phyloP scores from a whole-genome alignment of 768 basidiomycete genomes.

The Calocybe gangraenosa region DNA sequence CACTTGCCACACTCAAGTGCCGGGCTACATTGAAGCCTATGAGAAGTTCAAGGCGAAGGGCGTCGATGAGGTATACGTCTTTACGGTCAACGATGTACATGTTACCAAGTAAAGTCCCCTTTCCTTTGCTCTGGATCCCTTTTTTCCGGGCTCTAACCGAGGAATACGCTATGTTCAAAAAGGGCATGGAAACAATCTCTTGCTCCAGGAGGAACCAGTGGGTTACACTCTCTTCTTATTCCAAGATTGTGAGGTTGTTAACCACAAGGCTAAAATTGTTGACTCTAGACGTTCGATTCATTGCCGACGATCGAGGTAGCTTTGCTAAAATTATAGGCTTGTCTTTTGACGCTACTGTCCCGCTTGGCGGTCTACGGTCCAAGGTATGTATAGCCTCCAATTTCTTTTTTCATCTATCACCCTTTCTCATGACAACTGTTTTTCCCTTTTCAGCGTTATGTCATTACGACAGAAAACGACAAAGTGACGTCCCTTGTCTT shows the following conservation, averaged over 20 bases:
- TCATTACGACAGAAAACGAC: constrained; percentile 52
- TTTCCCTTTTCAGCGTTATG: constrained; percentile 40
- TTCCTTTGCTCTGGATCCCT: no score
- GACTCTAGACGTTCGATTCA: constrained; percentile 48
- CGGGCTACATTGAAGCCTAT: constrained; percentile 60
- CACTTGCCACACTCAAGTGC: constrained; percentile 62
- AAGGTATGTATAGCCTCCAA: constrained; percentile 43
- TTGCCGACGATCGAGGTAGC: constrained; percentile 64
- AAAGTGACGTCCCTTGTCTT: constrained; percentile 51
- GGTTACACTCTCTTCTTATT: constrained; percentile 11
- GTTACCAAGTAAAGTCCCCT: constrained; percentile 47
- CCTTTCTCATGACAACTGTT: no score
- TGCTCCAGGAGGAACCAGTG: constrained; percentile 55
- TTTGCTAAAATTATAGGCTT: constrained; percentile 53
- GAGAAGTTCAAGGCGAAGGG: constrained; percentile 76
- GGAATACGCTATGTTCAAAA: not conserved
- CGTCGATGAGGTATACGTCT: constrained; percentile 63
- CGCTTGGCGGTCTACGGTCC: constrained; percentile 65
- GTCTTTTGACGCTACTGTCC: constrained; percentile 53
- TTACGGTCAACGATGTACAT: constrained; percentile 79
- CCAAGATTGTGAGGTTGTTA: not conserved
- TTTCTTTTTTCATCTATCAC: not conserved
- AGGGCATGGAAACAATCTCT: constrained; percentile 69
- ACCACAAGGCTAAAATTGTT: no score
- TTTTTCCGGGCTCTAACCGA: not conserved